Evolutionary conservation across 169 alveolate genomes (phyloP), one percentile per base, ranked within the genome.

Genomic region (Besnoitia besnoiti): DNA sequence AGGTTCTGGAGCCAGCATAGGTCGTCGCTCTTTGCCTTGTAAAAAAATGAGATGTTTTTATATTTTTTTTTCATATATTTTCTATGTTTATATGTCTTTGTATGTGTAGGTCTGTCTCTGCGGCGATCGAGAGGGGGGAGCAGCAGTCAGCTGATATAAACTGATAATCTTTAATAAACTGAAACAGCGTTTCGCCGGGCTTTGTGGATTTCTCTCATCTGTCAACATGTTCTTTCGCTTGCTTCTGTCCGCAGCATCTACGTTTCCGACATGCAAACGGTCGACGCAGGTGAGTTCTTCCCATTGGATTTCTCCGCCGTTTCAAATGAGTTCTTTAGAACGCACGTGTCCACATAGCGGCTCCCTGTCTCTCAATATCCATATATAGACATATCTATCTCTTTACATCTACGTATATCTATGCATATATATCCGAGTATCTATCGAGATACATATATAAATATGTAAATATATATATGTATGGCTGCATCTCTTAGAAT

Each of bases 211-310:
- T n/a, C n/a, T n/a, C n/a, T n/a, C n/a, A n/a, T n/a, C n/a, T n/a
- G n/a, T n/a, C n/a, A n/a, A n/a, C n/a, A n/a, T n/a, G n/a, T n/a
- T 37, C 49, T 0, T 84, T 19, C 76, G 50, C 27, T 61, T 30
- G 73, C 77, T 51, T 42, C 50, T 75, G 35, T 62, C 67, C 55
- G 37, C 77, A 89, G 93, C 61, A 10, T 89, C 59, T 89, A 75
- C 77, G 93, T 89, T 44, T 89, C 93, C 24, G 93, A 89, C 62
- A 77, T 89, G 88, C 93, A 89, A 39, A 89, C 93, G 89, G 93
- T 89, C 40, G 73, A 75, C 39, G 93, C 93, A 50, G 93, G 93
- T 89, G 47, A 2, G 80, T 46, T n/a, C 40, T 61, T 61, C 77
- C 21, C 37, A 4, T 4, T 61, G 5, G 30, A 27, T 5, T 50